phyloP scores from a whole-genome alignment of 225 moss, liverwort and hornwort genomes.

The Pseudisothecium myosuroides region DNA sequence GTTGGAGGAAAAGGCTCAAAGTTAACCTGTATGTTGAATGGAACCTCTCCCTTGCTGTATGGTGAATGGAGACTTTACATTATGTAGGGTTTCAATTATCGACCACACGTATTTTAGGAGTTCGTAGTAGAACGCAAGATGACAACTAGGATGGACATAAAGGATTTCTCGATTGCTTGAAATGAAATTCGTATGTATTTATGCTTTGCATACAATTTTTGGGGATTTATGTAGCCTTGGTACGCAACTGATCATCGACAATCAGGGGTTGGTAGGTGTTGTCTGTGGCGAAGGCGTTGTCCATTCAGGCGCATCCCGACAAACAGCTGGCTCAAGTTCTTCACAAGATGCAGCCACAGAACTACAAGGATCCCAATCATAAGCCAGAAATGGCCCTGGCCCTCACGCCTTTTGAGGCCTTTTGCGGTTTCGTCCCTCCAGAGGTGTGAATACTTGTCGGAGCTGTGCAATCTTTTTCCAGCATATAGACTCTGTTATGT shows the following conservation, averaged over 20 bases:
- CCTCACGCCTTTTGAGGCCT: constrained; percentile 73
- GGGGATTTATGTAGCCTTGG: background rate
- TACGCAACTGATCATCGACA: constrained; percentile 6
- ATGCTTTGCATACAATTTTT: background rate
- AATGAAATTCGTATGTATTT: background rate
- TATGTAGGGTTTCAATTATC: background rate
- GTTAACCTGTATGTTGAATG: background rate
- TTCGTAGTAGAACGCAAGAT: background rate
- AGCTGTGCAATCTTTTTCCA: background rate
- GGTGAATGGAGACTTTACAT: too few species aligned
- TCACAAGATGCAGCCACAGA: constrained; percentile 28
- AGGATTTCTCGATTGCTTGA: background rate
- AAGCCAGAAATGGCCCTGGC: constrained; percentile 99
- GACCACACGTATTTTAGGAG: background rate
- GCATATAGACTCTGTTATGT: background rate
- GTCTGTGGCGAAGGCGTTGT: constrained; percentile 85
- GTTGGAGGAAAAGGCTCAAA: background rate
- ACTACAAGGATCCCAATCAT: constrained; percentile 95
- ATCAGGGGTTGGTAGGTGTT: constrained; percentile 48
- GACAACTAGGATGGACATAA: background rate
- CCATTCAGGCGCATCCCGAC: constrained; percentile 95
- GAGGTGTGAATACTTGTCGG: constrained; percentile 14
- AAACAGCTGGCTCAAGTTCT: constrained; percentile 55
- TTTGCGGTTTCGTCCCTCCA: constrained; percentile 64
- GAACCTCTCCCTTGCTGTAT: background rate